These are phyloP conservation scores for Arxiozyma telluris DNA, from an alignment of 1,139 yeast genomes.

Conservation along the genomic window DNA sequence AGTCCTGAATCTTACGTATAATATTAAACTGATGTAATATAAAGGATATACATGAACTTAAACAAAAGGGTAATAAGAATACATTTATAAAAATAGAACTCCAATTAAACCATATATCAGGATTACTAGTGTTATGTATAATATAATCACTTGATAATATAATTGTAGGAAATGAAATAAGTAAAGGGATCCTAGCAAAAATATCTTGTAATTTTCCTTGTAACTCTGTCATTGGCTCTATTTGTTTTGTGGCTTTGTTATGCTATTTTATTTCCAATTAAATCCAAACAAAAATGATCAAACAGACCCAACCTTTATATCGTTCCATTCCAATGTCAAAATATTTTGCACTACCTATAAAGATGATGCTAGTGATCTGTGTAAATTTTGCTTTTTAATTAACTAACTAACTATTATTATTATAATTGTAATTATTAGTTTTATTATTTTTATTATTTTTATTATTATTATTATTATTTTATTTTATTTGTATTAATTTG, in stretches of 20 bases:
- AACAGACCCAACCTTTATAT: no score
- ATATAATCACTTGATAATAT: slow-evolving; percentile 30
- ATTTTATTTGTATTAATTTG: no score
- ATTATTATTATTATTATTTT: not conserved
- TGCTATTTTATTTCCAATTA: no score
- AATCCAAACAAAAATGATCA: no score
- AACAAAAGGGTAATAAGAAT: slow-evolving; percentile 5
- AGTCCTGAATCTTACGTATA: not conserved
- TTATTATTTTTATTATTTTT: no score
- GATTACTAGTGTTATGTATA: slow-evolving; percentile 7
- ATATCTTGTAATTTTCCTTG: slow-evolving; percentile 10
- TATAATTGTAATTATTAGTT: not conserved
- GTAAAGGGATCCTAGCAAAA: slow-evolving; percentile 30
- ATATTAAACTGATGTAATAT: slow-evolving; percentile 4
- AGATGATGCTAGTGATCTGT: no score
- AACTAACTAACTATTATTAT: no score
- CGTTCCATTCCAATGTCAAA: no score
- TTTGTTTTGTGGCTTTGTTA: no score
- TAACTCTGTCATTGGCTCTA: not conserved
- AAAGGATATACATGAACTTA: slow-evolving; percentile 7
- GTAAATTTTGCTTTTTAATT: no score
- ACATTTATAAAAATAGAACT: not conserved
- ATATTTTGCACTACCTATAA: no score
- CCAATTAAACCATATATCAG: not conserved
- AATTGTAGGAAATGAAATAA: slow-evolving; percentile 33